phyloP scores from a whole-genome alignment of 1,284 basidiomycete species.

The Volvariella volvacea region DNA sequence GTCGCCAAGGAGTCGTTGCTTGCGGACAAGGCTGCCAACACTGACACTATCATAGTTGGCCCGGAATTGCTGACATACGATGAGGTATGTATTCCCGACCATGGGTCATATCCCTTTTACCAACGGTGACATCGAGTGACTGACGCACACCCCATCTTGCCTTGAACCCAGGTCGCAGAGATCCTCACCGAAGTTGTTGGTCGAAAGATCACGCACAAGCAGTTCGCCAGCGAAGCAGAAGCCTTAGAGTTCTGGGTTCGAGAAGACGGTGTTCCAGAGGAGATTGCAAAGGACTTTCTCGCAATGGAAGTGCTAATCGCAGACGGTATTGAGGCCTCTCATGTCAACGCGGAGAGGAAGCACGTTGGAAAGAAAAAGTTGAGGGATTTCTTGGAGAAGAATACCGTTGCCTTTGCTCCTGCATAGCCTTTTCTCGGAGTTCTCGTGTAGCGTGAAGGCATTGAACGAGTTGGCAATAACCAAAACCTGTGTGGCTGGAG shows the following conservation, averaged over 20 bases:
- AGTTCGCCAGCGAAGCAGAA: slow-evolving; percentile 8
- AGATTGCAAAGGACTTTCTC: neutral
- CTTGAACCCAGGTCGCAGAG: slow-evolving; percentile 10
- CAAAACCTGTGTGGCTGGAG: too few relatives aligned
- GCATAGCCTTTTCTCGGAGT: too few relatives aligned
- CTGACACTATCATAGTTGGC: slow-evolving; percentile 14
- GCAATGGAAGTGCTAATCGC: neutral
- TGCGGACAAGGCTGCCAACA: slow-evolving; percentile 7
- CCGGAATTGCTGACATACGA: slow-evolving; percentile 15
- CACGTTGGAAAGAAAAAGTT: neutral
- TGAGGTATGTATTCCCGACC: slow-evolving; percentile 14
- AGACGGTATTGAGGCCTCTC: neutral
- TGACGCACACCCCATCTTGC: too few relatives aligned
- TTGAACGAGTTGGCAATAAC: too few relatives aligned
- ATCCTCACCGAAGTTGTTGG: slow-evolving; percentile 12
- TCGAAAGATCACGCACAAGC: slow-evolving; percentile 13
- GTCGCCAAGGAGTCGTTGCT: slow-evolving; percentile 9
- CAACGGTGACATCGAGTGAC: neutral
- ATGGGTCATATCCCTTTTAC: neutral
- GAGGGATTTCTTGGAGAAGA: neutral
- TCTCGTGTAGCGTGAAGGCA: too few relatives aligned
- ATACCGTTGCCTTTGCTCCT: too few relatives aligned
- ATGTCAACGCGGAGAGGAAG: neutral
- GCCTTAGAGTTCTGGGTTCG: slow-evolving; percentile 4
- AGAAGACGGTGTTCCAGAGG: slow-evolving; percentile 2